These are phyloP conservation scores for Gynochthodes officinalis DNA, from an alignment of 257 asterid genomes.

Conservation along the genomic window DNA sequence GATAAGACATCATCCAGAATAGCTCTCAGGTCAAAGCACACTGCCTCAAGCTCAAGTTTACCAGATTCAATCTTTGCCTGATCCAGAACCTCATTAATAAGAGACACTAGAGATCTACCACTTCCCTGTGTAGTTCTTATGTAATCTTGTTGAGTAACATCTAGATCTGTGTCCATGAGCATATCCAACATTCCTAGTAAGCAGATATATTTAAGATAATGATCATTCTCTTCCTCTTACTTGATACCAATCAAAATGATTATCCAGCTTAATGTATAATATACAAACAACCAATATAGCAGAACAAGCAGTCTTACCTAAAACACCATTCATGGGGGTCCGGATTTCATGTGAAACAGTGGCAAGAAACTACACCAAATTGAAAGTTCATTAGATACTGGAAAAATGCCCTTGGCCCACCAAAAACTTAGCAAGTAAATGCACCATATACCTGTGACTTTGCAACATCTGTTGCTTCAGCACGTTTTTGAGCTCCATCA, in stretches of 20 bases:
- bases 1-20: slow-evolving; percentile 49
- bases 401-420: background rate
- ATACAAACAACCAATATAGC: background rate
- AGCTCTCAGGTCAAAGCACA: slow-evolving; percentile 39
- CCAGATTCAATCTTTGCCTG: slow-evolving; percentile 99
- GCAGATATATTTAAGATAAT: slow-evolving; percentile 11
- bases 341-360: slow-evolving; percentile 99
- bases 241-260: background rate
- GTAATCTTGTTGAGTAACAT: slow-evolving; percentile 94
- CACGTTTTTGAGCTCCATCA: slow-evolving; percentile 81
- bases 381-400: slow-evolving; percentile 18
- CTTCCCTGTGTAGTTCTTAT: slow-evolving; percentile 96
- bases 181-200: slow-evolving; percentile 88
- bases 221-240: slow-evolving; percentile 1
- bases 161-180: slow-evolving; percentile 93
- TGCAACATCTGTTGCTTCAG: slow-evolving; percentile 90
- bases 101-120: slow-evolving; percentile 97
- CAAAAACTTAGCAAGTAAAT: slow-evolving; percentile 6
- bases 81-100: slow-evolving; percentile 92
- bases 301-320: slow-evolving; percentile 54
- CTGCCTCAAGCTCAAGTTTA: slow-evolving; percentile 92
- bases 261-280: slow-evolving; percentile 11
- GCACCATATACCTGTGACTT: slow-evolving; percentile 66
- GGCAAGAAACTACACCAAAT: slow-evolving; percentile 84
- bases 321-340: slow-evolving; percentile 99